phyloP scores from a whole-genome alignment of 495 filamentous ascomycete genomes.

The Lasiosphaeria miniovina region DNA sequence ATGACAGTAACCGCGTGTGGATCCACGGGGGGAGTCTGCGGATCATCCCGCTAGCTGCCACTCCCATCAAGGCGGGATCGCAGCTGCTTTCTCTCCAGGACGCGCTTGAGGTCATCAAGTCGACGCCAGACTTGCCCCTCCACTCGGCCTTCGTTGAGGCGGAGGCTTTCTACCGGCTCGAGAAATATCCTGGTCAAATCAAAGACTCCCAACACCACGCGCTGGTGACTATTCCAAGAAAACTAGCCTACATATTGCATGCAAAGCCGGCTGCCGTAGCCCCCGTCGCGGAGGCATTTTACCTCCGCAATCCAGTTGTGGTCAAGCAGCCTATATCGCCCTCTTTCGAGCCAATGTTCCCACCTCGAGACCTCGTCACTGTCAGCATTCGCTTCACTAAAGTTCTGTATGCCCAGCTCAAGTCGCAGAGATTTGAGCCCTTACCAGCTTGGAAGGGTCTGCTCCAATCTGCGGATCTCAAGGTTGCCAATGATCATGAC shows the following conservation, averaged over 20 bases:
- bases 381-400: conserved; percentile 78
- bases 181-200: conserved; percentile 76
- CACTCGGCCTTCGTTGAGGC: conserved; percentile 70
- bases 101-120: conserved; percentile 55
- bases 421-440: conserved; percentile 76
- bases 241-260: conserved; percentile 77
- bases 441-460: conserved; percentile 60
- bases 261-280: conserved; percentile 69
- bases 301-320: conserved; percentile 80
- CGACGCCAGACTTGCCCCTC: conserved; percentile 52
- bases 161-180: conserved; percentile 84
- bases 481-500: conserved; percentile 9
- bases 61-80: conserved; percentile 10
- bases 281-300: conserved; percentile 86
- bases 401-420: conserved; percentile 86
- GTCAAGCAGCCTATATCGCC: conserved; percentile 63
- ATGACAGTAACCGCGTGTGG: conserved; percentile 83
- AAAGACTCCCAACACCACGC: conserved; percentile 67
- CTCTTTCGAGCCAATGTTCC: conserved; percentile 49
- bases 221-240: conserved; percentile 70
- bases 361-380: conserved; percentile 73
- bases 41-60: conserved; percentile 58
- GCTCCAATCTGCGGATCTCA: conserved; percentile 23
- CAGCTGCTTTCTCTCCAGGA: conserved; percentile 56
- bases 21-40: conserved; percentile 69